Percentiles rank a stretch among this genome's conserved stretches.
Evolutionary conservation across 2,329 filamentous ascomycete species (phyloP).

Genomic region (Reticulascus tulasneorum): DNA sequence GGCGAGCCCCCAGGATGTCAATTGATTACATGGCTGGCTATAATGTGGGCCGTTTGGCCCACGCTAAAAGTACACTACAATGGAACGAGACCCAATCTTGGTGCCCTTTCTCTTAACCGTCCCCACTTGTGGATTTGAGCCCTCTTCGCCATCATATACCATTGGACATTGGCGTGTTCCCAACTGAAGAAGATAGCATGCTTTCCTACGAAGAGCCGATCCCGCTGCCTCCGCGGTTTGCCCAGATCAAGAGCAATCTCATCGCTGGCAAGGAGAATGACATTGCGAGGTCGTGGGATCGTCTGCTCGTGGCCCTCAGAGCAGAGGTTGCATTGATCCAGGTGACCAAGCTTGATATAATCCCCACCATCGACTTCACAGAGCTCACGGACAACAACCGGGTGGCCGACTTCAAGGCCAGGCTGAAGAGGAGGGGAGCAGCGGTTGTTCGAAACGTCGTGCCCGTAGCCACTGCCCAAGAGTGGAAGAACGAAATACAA

Average conservation of each 20-base stretch:
- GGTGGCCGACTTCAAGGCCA: constrained; percentile 44
- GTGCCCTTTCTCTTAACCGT: no score
- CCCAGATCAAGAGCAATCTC: constrained; percentile 51
- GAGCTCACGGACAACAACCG: constrained; percentile 44
- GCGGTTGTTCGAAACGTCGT: constrained; percentile 61
- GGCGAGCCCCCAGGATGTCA: constrained; percentile 6
- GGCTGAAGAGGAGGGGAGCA: constrained; percentile 40
- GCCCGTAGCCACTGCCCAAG: constrained; percentile 51
- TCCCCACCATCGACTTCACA: constrained; percentile 51
- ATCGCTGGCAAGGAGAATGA: constrained; percentile 51
- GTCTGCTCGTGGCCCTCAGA: constrained; percentile 47
- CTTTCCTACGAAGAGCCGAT: constrained; percentile 22
- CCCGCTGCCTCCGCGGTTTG: constrained; percentile 55
- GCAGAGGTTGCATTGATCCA: constrained; percentile 50
- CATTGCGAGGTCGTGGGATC: constrained; percentile 51
- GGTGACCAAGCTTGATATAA: constrained; percentile 45
- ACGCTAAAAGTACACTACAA: no score
- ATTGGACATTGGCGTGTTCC: constrained; percentile 1
- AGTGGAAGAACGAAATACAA: constrained; percentile 44
- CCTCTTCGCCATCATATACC: no score
- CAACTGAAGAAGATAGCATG: constrained; percentile 1
- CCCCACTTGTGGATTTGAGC: no score
- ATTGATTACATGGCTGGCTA: constrained; percentile 7
- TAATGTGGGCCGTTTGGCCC: no score
- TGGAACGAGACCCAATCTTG: no score